Evolutionary conservation across 148 eudicot species (phyloP).

Genomic region (Suaeda aralocaspica): DNA sequence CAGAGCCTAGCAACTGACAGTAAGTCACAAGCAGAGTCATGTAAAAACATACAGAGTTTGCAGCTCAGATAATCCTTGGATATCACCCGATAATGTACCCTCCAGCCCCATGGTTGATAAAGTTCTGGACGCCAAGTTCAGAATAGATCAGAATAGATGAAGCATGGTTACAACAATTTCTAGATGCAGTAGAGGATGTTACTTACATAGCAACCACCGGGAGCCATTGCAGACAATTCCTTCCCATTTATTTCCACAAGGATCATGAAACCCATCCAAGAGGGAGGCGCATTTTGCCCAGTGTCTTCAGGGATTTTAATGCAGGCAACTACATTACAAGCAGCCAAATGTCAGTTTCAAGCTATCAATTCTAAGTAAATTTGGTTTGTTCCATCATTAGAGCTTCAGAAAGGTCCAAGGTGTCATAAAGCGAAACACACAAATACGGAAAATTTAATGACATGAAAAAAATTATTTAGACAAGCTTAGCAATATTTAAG

Average conservation of each 20-base stretch:
- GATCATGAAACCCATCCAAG: slow-evolving; percentile 55
- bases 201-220: slow-evolving; percentile 58
- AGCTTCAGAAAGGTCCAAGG: too few species aligned
- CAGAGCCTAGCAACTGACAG: too few species aligned
- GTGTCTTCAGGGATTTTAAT: slow-evolving; percentile 31
- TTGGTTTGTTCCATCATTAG: not conserved
- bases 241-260: slow-evolving; percentile 62
- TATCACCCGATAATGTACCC: slow-evolving; percentile 66
- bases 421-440: too few species aligned
- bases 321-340: slow-evolving; percentile 33
- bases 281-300: slow-evolving; percentile 51
- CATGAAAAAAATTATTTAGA: too few species aligned
- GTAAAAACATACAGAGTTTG: slow-evolving; percentile 48
- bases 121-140: slow-evolving; percentile 33
- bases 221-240: slow-evolving; percentile 52
- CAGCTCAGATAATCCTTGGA: slow-evolving; percentile 45
- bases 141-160: not conserved
- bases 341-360: not conserved
- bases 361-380: not conserved
- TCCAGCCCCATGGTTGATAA: slow-evolving; percentile 47
- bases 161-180: not conserved
- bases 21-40: not conserved
- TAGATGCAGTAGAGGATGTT: not conserved
- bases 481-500: too few species aligned
- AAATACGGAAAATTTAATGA: too few species aligned